Conservation (phyloP, 2,329 filamentous ascomycete species). For the Fusarium devonianum region DNA sequence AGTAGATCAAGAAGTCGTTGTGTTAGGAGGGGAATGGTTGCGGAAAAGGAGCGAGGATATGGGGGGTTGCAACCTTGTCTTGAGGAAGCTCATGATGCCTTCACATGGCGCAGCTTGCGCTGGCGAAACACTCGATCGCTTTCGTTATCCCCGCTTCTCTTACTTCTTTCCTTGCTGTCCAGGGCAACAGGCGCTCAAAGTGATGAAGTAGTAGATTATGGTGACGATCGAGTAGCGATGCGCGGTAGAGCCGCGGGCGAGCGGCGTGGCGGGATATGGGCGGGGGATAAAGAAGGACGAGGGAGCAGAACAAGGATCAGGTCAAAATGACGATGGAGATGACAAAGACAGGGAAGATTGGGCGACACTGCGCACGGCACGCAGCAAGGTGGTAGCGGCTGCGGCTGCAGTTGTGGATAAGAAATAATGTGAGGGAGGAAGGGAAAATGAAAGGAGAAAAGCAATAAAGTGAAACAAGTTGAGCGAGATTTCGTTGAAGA, state of each 20-base stretch:
- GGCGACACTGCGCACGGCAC: constrained; percentile 10
- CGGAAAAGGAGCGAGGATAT: constrained; percentile 9
- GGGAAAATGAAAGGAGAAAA: constrained; percentile 1
- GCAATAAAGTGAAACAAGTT: constrained; percentile 13
- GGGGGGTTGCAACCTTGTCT: constrained; percentile 50
- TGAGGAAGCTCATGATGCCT: constrained; percentile 53
- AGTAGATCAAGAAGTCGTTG: background rate
- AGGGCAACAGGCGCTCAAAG: constrained; percentile 6
- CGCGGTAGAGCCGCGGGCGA: constrained; percentile 19
- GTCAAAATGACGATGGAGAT: constrained; percentile 35
- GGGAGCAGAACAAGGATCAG: constrained; percentile 32
- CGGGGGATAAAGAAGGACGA: constrained; percentile 27
- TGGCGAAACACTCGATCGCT: constrained; percentile 17
- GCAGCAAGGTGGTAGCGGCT: constrained; percentile 7
- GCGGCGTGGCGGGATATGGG: constrained; percentile 32
- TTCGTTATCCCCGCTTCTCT: constrained; percentile 5
- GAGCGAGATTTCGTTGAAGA: constrained; percentile 28
- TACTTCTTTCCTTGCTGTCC: constrained; percentile 20
- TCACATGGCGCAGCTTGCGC: constrained; percentile 48
- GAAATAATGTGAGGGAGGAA: constrained; percentile 4
- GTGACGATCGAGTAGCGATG: constrained; percentile 15
- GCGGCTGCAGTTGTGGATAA: constrained; percentile 8
- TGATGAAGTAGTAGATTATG: constrained; percentile 11
- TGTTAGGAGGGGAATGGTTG: background rate
- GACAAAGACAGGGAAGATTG: constrained; percentile 30